A percentile compares a stretch with the other conserved stretches of the same genome.
Evolutionary conservation across 2,329 filamentous ascomycete genomes (phyloP).

Genomic region (Niveomyces coronatus): DNA sequence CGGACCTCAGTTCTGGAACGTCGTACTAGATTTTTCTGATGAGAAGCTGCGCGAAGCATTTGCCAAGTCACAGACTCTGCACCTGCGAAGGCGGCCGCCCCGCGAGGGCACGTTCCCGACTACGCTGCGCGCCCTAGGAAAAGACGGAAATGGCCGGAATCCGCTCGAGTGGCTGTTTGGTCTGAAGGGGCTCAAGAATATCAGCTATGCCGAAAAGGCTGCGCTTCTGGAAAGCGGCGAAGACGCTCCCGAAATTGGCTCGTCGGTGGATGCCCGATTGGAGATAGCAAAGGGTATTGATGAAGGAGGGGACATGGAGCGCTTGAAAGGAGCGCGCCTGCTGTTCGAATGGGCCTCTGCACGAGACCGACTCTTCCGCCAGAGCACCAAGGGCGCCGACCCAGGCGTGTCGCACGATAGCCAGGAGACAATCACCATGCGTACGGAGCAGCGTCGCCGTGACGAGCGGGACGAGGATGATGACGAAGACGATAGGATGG

Average conservation of each 20-base stretch:
- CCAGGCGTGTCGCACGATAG: conserved; percentile 20
- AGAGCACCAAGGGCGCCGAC: neutral
- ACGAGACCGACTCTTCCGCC: conserved; percentile 25
- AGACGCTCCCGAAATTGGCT: conserved; percentile 36
- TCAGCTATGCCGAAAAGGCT: conserved; percentile 56
- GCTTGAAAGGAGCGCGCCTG: conserved; percentile 38
- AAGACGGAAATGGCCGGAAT: conserved; percentile 20
- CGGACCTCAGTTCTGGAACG: conserved; percentile 65
- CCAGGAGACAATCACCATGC: conserved; percentile 21
- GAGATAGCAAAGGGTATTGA: conserved; percentile 46
- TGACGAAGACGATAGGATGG: conserved; percentile 11
- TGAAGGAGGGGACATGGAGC: conserved; percentile 30
- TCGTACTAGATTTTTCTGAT: conserved; percentile 65
- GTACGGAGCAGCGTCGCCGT: conserved; percentile 11
- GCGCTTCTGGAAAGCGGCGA: conserved; percentile 46
- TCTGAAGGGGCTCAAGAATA: conserved; percentile 42
- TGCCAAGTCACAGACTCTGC: conserved; percentile 58
- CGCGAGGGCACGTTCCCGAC: conserved; percentile 62
- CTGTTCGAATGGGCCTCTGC: conserved; percentile 47
- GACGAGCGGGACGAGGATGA: conserved; percentile 16
- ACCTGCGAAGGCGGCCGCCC: conserved; percentile 59
- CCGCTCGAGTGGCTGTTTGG: conserved; percentile 68
- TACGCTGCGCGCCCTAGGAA: conserved; percentile 62
- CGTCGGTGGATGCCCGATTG: conserved; percentile 59
- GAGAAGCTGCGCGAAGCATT: conserved; percentile 52